These are phyloP conservation scores for Bondarzewia mesenterica DNA, from an alignment of 1,284 basidiomycete genomes.

Conservation along the genomic window DNA sequence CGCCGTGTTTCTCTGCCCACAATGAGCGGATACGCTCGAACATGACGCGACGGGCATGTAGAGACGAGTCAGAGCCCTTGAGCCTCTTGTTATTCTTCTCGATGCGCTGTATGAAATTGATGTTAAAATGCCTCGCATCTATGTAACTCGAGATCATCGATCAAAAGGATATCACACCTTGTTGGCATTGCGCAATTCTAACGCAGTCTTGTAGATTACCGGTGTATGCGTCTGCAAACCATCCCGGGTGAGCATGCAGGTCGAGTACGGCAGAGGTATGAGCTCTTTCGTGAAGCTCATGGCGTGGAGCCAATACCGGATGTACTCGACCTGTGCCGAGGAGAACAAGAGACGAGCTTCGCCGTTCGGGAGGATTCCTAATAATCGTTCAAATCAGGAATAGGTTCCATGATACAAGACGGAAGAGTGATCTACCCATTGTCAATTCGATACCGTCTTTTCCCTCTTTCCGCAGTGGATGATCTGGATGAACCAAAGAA, in stretches of 20 bases:
- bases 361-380: conserved; percentile 55
- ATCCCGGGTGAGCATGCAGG: conserved; percentile 53
- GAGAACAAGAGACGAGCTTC: conserved; percentile 71
- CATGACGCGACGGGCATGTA: conserved; percentile 44
- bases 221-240: conserved; percentile 49
- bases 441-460: conserved; percentile 61
- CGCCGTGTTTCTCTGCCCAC: conserved; percentile 52
- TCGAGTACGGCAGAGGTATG: conserved; percentile 65
- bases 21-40: conserved; percentile 64
- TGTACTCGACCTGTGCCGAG: conserved; percentile 77
- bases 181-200: conserved; percentile 45
- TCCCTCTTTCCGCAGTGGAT: conserved; percentile 62
- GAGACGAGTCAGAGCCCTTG: conserved; percentile 44
- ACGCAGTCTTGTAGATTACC: conserved; percentile 45
- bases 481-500: conserved; percentile 56
- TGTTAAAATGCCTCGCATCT: not conserved
- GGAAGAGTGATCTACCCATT: conserved; percentile 41
- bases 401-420: not conserved
- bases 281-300: conserved; percentile 57
- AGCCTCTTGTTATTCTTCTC: conserved; percentile 72
- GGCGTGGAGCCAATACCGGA: conserved; percentile 76
- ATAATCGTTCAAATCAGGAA: not conserved
- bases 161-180: conserved; percentile 34
- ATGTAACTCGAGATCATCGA: not conserved
- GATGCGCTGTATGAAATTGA: conserved; percentile 39